phyloP scores from a whole-genome alignment of 441 rosid genomes.

The Manihot esculenta region DNA sequence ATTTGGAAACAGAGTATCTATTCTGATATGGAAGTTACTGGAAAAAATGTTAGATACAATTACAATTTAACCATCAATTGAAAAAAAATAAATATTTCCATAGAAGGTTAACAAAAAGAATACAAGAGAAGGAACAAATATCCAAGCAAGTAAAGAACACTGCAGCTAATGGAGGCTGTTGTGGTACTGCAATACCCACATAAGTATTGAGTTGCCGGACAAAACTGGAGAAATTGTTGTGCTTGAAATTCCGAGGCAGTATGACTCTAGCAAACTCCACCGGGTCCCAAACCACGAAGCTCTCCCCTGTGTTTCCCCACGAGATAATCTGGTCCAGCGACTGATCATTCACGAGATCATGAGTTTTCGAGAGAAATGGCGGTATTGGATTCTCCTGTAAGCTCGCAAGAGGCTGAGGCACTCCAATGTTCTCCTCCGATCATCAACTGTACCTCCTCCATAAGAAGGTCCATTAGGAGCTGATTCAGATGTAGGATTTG shows the following conservation, averaged over 20 bases:
- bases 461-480: not conserved
- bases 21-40: too few relatives aligned
- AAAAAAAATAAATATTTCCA: not conserved
- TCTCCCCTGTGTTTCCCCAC: slow-evolving; percentile 72
- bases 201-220: slow-evolving; percentile 97
- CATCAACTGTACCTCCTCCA: not conserved
- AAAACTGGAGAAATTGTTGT: slow-evolving; percentile 94
- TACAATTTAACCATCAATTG: slow-evolving; percentile 1
- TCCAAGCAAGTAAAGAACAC: slow-evolving; percentile 12
- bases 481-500: not conserved
- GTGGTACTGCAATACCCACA: slow-evolving; percentile 58
- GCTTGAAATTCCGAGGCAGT: slow-evolving; percentile 91
- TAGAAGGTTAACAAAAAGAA: not conserved
- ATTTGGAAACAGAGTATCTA: too few relatives aligned
- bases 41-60: slow-evolving; percentile 14
- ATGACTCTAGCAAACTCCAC: slow-evolving; percentile 81
- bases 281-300: slow-evolving; percentile 88
- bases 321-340: slow-evolving; percentile 68
- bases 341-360: slow-evolving; percentile 74
- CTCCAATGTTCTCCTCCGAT: slow-evolving; percentile 5
- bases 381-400: slow-evolving; percentile 65
- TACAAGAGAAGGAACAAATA: not conserved
- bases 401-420: slow-evolving; percentile 61
- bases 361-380: slow-evolving; percentile 80
- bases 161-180: slow-evolving; percentile 28